Evolutionary conservation across 2,329 filamentous ascomycete genomes (phyloP).

Genomic region (Verruconis gallopava): DNA sequence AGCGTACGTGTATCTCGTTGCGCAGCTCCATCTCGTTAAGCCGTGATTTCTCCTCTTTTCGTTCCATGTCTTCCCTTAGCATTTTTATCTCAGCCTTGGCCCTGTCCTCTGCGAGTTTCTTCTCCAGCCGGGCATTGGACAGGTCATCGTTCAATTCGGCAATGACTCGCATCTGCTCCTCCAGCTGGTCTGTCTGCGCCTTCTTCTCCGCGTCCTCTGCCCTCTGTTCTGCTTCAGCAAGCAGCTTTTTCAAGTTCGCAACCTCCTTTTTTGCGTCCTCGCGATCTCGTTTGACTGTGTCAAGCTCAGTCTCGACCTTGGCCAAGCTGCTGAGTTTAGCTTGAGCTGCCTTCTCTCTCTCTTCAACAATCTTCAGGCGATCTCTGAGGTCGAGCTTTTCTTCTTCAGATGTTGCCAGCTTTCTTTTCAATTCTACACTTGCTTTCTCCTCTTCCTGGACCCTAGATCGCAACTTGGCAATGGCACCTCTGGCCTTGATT

Average conservation of each 20-base stretch:
- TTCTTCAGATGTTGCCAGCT: conserved; percentile 53
- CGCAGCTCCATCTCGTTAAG: conserved; percentile 65
- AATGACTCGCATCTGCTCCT: conserved; percentile 47
- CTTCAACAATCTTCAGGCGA: conserved; percentile 47
- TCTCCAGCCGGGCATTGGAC: conserved; percentile 56
- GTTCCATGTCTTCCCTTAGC: conserved; percentile 57
- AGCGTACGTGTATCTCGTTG: conserved; percentile 50
- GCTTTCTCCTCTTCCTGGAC: conserved; percentile 38
- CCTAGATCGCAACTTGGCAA: conserved; percentile 61
- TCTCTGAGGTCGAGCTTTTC: conserved; percentile 48
- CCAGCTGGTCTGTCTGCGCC: conserved; percentile 52
- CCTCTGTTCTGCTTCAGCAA: conserved; percentile 53
- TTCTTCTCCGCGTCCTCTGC: conserved; percentile 55
- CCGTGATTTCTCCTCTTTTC: conserved; percentile 56
- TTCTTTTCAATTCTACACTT: conserved; percentile 40
- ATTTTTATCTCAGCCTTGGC: conserved; percentile 56
- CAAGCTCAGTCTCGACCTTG: conserved; percentile 44
- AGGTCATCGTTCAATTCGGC: conserved; percentile 52
- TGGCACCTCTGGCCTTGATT: conserved; percentile 66
- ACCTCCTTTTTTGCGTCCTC: conserved; percentile 53
- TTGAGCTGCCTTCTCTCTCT: conserved; percentile 41
- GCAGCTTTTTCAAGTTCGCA: conserved; percentile 53
- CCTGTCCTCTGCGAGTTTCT: conserved; percentile 60
- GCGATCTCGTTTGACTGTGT: conserved; percentile 48
- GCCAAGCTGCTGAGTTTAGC: conserved; percentile 41